Evolutionary conservation across 768 basidiomycete species (phyloP).

Genomic region (Leucosporidium creatinivorum): DNA sequence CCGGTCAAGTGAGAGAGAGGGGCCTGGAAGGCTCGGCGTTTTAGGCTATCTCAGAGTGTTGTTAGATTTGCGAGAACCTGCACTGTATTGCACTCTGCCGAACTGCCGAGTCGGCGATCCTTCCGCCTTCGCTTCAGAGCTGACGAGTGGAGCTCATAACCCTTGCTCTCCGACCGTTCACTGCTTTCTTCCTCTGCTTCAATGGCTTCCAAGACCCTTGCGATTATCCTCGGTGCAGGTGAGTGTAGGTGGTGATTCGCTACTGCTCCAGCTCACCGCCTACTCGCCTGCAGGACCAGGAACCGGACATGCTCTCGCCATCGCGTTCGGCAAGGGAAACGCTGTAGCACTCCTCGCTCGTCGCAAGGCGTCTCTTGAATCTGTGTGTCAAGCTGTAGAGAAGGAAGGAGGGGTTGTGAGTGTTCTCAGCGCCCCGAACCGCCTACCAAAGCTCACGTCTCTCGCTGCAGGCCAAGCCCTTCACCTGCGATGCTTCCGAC

Average conservation of each 20-base stretch:
- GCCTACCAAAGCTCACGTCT: background rate
- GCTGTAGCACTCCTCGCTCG: conserved; percentile 36
- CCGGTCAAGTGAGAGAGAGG: too few species aligned
- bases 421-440: background rate
- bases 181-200: too few species aligned
- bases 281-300: conserved; percentile 8
- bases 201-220: conserved; percentile 8
- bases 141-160: too few species aligned
- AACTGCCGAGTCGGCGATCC: too few species aligned
- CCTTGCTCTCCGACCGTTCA: too few species aligned
- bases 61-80: too few species aligned
- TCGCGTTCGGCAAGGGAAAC: conserved; percentile 12
- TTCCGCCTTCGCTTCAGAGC: too few species aligned
- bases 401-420: conserved; percentile 19
- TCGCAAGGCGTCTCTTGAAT: background rate
- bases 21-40: too few species aligned
- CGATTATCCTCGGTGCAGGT: conserved; percentile 18
- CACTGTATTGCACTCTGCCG: too few species aligned
- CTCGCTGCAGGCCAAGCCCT: conserved; percentile 19
- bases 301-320: conserved; percentile 12
- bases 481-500: conserved; percentile 29
- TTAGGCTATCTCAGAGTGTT: too few species aligned
- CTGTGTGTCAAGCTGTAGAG: conserved; percentile 9
- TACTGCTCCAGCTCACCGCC: too few species aligned
- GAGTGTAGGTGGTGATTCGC: too few species aligned